Evolutionary conservation across 1,139 yeast species (phyloP).

Genomic region (Groenewaldozyma auringiensis): DNA sequence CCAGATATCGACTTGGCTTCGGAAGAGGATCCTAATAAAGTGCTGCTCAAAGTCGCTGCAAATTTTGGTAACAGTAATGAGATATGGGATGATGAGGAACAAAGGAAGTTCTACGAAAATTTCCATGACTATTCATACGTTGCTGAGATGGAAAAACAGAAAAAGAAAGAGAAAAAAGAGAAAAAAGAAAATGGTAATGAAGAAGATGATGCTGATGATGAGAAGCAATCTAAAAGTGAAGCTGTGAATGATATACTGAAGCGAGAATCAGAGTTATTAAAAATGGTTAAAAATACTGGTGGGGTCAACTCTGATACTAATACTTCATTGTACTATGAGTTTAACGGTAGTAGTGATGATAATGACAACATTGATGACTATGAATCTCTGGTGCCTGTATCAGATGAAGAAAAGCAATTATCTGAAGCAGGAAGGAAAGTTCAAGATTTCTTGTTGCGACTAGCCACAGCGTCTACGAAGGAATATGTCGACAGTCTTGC

Average conservation of each 20-base stretch:
- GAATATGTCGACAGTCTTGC: conserved; percentile 53
- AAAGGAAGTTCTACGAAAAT: conserved; percentile 51
- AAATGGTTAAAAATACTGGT: not conserved
- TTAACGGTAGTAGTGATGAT: conserved; percentile 12
- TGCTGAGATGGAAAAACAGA: conserved; percentile 10
- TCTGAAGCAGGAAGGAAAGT: conserved; percentile 2
- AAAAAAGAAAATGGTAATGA: conserved; percentile 17
- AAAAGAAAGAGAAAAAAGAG: conserved; percentile 22
- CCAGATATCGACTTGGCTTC: conserved; percentile 28
- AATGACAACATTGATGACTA: conserved; percentile 10
- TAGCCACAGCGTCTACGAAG: conserved; percentile 27
- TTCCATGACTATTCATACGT: conserved; percentile 31
- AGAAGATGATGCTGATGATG: not conserved
- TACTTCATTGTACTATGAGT: not conserved
- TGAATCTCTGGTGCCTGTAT: conserved; percentile 11
- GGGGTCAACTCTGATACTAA: not conserved
- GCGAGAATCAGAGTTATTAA: not conserved
- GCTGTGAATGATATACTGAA: conserved; percentile 1
- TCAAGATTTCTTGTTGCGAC: conserved; percentile 19
- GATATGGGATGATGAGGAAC: conserved; percentile 65
- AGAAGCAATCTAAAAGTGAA: not conserved
- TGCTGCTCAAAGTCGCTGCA: conserved; percentile 21
- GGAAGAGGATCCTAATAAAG: conserved; percentile 21
- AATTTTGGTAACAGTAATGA: conserved; percentile 25
- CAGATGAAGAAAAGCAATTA: conserved; percentile 10